A percentile compares a stretch with the other conserved stretches of the same genome.
Evolutionary conservation across 2,329 filamentous ascomycete genomes (phyloP).

Genomic region (Claviceps sp.): DNA sequence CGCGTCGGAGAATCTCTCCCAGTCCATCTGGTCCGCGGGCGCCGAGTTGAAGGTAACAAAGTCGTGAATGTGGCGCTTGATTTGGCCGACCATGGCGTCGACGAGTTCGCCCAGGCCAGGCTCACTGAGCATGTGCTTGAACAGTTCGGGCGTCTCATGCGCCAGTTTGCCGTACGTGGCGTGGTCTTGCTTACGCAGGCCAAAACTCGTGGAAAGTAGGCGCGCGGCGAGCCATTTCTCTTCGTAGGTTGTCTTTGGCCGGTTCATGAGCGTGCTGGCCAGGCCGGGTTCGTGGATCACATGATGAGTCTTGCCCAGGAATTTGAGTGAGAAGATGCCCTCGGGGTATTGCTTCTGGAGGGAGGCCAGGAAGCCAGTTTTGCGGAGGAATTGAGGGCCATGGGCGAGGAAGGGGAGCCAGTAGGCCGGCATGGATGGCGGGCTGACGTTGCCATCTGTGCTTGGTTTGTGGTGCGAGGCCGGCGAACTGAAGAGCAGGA

Average conservation of each 20-base stretch:
- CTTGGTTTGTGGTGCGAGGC: conserved; percentile 7
- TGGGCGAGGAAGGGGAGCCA: conserved; percentile 25
- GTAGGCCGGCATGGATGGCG: conserved; percentile 17
- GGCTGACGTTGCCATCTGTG: conserved; percentile 6
- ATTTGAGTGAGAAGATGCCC: conserved; percentile 22
- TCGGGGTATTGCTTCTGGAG: conserved; percentile 19
- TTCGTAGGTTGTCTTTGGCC: conserved; percentile 15
- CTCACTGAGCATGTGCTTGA: conserved; percentile 15
- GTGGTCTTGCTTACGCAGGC: conserved; percentile 16
- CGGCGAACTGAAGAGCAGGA: conserved; percentile 24
- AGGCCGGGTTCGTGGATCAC: conserved; percentile 22
- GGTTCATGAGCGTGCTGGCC: conserved; percentile 15
- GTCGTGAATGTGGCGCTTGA: conserved; percentile 20
- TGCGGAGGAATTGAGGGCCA: conserved; percentile 17
- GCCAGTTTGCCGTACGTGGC: conserved; percentile 18
- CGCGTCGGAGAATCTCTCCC: conserved; percentile 23
- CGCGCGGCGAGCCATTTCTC: conserved; percentile 11
- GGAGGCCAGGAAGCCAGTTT: conserved; percentile 16
- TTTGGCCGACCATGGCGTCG: conserved; percentile 8
- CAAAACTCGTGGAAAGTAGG: conserved; percentile 20
- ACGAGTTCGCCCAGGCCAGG: conserved; percentile 13
- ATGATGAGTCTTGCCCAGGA: conserved; percentile 20
- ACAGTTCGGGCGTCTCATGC: conserved; percentile 15
- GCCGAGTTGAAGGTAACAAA: conserved; percentile 25
- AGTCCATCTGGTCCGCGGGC: conserved; percentile 23